Base-by-base conservation (phyloP, 495 filamentous ascomycete species). In the Hypomontagnella submonticulosa region DNA sequence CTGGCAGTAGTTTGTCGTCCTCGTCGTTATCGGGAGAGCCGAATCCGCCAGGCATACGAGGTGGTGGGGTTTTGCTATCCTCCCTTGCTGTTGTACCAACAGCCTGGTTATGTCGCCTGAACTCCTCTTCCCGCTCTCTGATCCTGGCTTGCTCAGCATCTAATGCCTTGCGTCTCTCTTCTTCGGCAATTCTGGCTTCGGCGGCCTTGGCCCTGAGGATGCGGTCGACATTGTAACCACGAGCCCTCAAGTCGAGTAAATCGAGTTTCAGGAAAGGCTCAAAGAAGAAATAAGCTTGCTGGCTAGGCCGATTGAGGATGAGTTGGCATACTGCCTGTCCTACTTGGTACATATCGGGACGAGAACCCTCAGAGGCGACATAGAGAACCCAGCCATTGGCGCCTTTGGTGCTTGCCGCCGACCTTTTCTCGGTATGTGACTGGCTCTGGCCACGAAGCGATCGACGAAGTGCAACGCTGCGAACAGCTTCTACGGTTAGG, bases 181-280 rank as follows among this genome's bases (percentile, higher is more conserved):
- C 88, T 66, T 97, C 91, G 4, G 91, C 92, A 67, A 97, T 87
- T 23, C 90, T 84, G 11, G 90, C 89, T 72, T 98, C 93, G 4
- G 89, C 89, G 9, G 88, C 92, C 75, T 92, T 93, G 32, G 88
- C 86, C 30, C 89, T 86, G 15, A 99, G 81, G 68, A 98, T 97
- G 12, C 95, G 87, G 55, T 95, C 91, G 38, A 98, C 95, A 66
- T 99, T 98, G 77, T 95, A 97, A 3, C 95, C 95, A 57, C 93
- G 90, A 18, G 83, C 83, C 67, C 88, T 87, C 8, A 99, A 79
- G 61, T 92, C 86, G 36, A 88, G 79, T 9, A 99, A 79, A 61
- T 91, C 90, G 52, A 83, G 75, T 67, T 89, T 91, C 32, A 99
- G 77, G 53, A 99, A 86, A 64, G 89, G 92, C 72, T 97, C 93